Conservation (phyloP, 2,329 filamentous ascomycete species). For the Alternaria atra region DNA sequence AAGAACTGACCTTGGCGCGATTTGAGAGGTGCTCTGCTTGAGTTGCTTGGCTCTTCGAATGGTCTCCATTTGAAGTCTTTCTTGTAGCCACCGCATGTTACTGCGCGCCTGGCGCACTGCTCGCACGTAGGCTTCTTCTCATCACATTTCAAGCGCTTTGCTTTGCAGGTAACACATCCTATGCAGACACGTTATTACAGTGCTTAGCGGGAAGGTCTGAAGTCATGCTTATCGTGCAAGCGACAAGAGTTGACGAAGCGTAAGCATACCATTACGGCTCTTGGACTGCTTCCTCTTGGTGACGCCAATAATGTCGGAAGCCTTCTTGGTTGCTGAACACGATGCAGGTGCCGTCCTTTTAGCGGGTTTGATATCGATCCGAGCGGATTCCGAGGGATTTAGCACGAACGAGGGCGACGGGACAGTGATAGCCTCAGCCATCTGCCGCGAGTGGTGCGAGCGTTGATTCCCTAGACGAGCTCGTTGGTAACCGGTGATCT, state of each 20-base stretch:
- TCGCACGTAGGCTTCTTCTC: conserved; percentile 74
- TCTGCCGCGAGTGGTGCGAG: conserved; percentile 34
- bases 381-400: conserved; percentile 17
- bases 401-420: conserved; percentile 58
- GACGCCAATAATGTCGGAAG: conserved; percentile 49
- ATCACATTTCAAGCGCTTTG: conserved; percentile 77
- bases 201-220: background rate
- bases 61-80: conserved; percentile 80
- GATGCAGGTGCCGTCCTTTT: conserved; percentile 37
- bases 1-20: conserved; percentile 57
- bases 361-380: conserved; percentile 18
- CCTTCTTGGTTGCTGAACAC: conserved; percentile 30
- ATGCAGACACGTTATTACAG: conserved; percentile 18
- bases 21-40: conserved; percentile 54
- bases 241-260: conserved; percentile 5
- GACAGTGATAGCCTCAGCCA: conserved; percentile 67
- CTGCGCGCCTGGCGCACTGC: conserved; percentile 71
- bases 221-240: background rate
- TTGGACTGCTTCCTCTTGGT: conserved; percentile 76
- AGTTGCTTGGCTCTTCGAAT: conserved; percentile 70
- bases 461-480: conserved; percentile 25
- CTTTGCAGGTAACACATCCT: conserved; percentile 79
- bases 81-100: conserved; percentile 75
- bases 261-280: conserved; percentile 73
- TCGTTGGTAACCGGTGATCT: conserved; percentile 12